Conservation (phyloP, 1,284 basidiomycete genomes). For the Cystobasidium slooffiae region DNA sequence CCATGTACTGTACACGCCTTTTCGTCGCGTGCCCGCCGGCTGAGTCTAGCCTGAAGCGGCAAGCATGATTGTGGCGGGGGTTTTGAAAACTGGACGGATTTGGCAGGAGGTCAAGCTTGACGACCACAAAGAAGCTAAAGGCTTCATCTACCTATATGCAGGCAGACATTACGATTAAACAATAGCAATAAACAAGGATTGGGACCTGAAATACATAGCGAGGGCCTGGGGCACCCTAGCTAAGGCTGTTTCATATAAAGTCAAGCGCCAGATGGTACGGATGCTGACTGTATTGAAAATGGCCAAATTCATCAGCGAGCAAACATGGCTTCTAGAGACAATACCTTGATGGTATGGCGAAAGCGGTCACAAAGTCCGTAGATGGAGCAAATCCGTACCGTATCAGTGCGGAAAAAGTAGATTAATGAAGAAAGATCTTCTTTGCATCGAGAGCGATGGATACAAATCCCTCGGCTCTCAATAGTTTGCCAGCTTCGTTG, state of each 20-base stretch:
- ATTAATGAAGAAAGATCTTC: neutral
- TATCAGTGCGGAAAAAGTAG: neutral
- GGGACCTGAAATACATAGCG: too few relatives aligned
- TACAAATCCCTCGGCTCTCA: constrained; percentile 7
- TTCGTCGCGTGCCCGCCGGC: neutral
- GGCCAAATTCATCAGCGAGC: constrained; percentile 9
- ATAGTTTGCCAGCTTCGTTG: neutral
- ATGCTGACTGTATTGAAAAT: constrained; percentile 1
- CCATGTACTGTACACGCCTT: constrained; percentile 1
- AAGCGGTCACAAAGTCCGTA: constrained; percentile 16
- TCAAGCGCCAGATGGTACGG: neutral
- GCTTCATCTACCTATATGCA: neutral
- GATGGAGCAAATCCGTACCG: neutral
- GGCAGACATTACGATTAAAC: neutral
- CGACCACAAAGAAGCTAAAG: neutral
- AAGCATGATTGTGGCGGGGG: neutral
- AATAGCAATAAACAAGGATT: neutral
- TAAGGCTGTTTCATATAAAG: neutral
- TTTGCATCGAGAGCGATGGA: constrained; percentile 5
- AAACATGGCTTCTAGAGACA: constrained; percentile 22
- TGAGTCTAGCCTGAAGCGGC: neutral
- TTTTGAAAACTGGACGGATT: constrained; percentile 8
- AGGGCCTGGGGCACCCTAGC: too few relatives aligned
- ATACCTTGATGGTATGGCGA: neutral
- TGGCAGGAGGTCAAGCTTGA: constrained; percentile 3